Evolutionary conservation across 345 rosid genomes (phyloP), one percentile per base, ranked within the genome.

Genomic region (Hirschfeldia incana): DNA sequence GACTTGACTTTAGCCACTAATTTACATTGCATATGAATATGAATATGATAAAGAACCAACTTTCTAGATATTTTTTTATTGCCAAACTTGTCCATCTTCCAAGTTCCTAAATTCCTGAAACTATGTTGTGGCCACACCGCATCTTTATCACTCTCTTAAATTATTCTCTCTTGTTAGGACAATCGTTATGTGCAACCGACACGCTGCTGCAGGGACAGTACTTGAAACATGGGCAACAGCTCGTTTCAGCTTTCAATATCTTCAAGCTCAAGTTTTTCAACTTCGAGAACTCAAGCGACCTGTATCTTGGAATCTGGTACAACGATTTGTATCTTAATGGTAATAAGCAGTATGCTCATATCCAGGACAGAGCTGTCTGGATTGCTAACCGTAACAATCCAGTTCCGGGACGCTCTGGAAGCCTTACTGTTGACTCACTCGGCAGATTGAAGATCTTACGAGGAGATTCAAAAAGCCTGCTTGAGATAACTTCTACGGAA

Each of bases 251-350:
- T 57, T 77, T 67, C 55, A 80, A 73, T 62, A 78, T 82, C 71
- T 82, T 82, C 80, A 78, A 59, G 9, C 74, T 82, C 51, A 73
- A 69, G 60, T 78, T 78, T 73, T 74, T 69, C 75, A 74, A 26
- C 33, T 36, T 51, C 0, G 2, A 55, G 15, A 39, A 39, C 15
- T 69, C 83, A 30, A 51, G 37, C 16, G 73, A 70, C 42, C 8
- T 37, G 42, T 83, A 81, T 74, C 71, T 80, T 62, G 86, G 84
- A 27, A 81, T 85, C 66, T 83, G 77, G 83, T 83, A 83, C 73
- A 75, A 69, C 36, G n/a, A 30, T 64, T 16, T 70, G 28, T 68
- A 79, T 79, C 79, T 79, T 69, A 28, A 8, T 11, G 82, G 65
- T 60, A 46, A 73, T 1, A 2, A n/a, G 0, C 33, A 32, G 4